Evolutionary conservation across 352 stramenopile genomes (phyloP).

Genomic region (Aphanomyces cochlioides): DNA sequence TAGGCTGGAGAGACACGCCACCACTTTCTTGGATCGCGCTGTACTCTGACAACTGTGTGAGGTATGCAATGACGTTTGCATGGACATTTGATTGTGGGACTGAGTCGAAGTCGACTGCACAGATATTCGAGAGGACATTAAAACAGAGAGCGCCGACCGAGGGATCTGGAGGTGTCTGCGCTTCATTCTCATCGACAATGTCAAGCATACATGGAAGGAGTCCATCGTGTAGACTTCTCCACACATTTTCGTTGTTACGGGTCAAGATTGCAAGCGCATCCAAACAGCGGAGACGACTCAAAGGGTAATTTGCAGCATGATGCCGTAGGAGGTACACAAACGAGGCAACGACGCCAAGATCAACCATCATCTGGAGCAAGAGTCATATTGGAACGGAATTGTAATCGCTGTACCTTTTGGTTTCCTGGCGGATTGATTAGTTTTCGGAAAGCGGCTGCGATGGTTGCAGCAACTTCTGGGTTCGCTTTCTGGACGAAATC

Average conservation of each 20-base stretch:
- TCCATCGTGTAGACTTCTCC: constrained; percentile 47
- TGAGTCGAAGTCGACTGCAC: constrained; percentile 54
- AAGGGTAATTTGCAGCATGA: constrained; percentile 34
- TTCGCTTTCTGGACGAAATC: constrained; percentile 43
- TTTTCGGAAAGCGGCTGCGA: constrained; percentile 52
- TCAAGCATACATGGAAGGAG: constrained; percentile 49
- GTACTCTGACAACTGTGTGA: constrained; percentile 65
- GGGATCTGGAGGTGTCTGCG: neutral
- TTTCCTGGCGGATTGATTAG: constrained; percentile 64
- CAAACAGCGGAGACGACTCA: constrained; percentile 45
- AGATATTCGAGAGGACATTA: constrained; percentile 69
- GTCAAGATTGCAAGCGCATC: constrained; percentile 50
- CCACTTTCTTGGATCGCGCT: constrained; percentile 24
- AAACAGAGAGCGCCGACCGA: constrained; percentile 59
- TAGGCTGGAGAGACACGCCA: neutral
- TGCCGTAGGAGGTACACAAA: constrained; percentile 51
- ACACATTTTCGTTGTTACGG: constrained; percentile 43
- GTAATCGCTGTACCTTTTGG: constrained; percentile 34
- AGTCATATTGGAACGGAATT: neutral
- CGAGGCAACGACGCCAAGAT: constrained; percentile 40
- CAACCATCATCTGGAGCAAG: constrained; percentile 36
- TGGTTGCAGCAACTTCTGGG: neutral
- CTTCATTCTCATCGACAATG: constrained; percentile 42
- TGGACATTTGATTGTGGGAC: constrained; percentile 36
- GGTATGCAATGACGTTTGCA: constrained; percentile 68